phyloP scores from a whole-genome alignment of 306 rosid species.

The Prosopis cineraria region DNA sequence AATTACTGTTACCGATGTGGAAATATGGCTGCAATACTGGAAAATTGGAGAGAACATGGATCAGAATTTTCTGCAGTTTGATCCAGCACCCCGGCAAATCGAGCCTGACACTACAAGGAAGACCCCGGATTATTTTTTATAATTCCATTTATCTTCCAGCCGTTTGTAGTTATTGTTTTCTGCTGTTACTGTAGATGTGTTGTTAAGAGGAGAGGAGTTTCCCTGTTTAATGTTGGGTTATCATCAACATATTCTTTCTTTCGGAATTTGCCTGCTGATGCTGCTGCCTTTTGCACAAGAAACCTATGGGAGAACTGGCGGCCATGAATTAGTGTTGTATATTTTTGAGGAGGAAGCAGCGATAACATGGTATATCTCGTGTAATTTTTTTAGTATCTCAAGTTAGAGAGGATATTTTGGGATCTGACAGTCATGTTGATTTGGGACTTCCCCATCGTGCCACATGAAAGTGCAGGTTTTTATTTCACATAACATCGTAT shows the following conservation, averaged over 20 bases:
- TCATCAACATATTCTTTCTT: slow-evolving; percentile 81
- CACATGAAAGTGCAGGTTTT: slow-evolving; percentile 44
- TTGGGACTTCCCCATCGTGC: slow-evolving; percentile 34
- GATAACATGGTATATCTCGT: slow-evolving; percentile 67
- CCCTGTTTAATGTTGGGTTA: slow-evolving; percentile 63
- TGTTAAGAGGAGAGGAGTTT: slow-evolving; percentile 55
- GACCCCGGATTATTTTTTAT: slow-evolving; percentile 99
- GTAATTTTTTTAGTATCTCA: slow-evolving; percentile 42
- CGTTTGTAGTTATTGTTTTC: slow-evolving; percentile 68
- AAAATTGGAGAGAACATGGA: slow-evolving; percentile 97
- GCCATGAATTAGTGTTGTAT: slow-evolving; percentile 68
- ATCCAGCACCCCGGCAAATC: slow-evolving; percentile 97
- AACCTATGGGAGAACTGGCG: slow-evolving; percentile 62
- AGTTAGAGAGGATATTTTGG: slow-evolving; percentile 51
- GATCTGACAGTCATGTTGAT: slow-evolving; percentile 38
- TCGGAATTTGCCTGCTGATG: slow-evolving; percentile 64
- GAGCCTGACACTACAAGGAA: slow-evolving; percentile 97
- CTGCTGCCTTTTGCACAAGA: slow-evolving; percentile 63
- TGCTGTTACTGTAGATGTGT: slow-evolving; percentile 74
- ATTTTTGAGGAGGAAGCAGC: slow-evolving; percentile 72
- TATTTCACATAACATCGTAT: slow-evolving; percentile 19
- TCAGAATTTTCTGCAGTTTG: slow-evolving; percentile 98
- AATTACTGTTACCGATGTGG: slow-evolving; percentile 97
- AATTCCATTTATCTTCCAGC: slow-evolving; percentile 51
- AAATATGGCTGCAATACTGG: slow-evolving; percentile 98